Conservation (phyloP, 192 early-diverging fungal species). For the Umbelopsis isabellina region DNA sequence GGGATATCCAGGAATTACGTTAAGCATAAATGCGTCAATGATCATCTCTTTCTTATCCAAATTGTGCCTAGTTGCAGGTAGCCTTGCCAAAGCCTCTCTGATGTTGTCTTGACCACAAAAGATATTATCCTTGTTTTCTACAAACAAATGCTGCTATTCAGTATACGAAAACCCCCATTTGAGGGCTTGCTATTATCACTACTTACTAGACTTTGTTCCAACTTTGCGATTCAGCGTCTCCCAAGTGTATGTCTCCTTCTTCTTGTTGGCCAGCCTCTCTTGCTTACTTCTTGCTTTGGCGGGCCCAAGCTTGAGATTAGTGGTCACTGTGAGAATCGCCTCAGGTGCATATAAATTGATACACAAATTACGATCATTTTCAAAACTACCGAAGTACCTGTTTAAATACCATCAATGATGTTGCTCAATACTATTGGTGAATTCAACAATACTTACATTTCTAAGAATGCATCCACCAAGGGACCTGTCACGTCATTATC, state of each 20-base stretch:
- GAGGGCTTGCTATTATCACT: not conserved
- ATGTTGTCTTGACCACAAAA: not conserved
- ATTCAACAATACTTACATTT: not conserved
- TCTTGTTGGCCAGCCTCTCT: not conserved
- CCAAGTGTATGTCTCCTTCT: not conserved
- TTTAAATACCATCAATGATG: not conserved
- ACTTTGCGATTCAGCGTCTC: not conserved
- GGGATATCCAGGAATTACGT: not conserved
- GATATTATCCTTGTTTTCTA: not conserved
- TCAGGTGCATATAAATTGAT: not conserved
- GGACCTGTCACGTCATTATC: not conserved
- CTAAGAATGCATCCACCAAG: not conserved
- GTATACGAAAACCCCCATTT: not conserved
- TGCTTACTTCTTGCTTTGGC: not conserved
- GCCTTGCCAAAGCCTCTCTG: not conserved
- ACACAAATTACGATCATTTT: not conserved
- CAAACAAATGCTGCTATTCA: not conserved
- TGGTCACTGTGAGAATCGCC: not conserved
- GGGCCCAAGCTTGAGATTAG: not conserved
- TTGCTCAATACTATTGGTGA: not conserved
- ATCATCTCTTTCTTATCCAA: conserved; percentile 1
- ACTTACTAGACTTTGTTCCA: conserved; percentile 1
- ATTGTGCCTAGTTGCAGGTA: not conserved
- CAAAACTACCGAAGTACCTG: not conserved
- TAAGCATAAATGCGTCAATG: not conserved